Evolutionary conservation across 495 filamentous ascomycete genomes (phyloP).

Genomic region (Clohesyomyces aquaticus): DNA sequence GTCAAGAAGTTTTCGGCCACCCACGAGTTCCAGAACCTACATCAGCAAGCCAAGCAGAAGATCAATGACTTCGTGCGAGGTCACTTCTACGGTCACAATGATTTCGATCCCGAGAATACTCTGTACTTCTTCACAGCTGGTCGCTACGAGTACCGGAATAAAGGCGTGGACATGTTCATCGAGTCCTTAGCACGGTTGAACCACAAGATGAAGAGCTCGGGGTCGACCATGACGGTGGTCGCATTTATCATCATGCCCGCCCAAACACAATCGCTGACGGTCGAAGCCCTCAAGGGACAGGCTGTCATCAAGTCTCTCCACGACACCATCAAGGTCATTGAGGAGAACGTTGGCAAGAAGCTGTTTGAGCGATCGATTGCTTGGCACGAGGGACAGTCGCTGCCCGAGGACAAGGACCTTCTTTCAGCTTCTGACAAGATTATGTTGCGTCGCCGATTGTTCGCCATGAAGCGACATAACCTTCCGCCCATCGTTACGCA

Average conservation of each 20-base stretch:
- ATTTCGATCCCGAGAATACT: constrained; percentile 94
- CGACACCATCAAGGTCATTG: constrained; percentile 88
- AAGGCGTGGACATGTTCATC: constrained; percentile 99
- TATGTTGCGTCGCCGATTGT: constrained; percentile 86
- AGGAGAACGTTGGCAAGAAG: constrained; percentile 85
- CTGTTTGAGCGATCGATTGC: constrained; percentile 90
- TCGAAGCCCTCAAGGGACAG: constrained; percentile 94
- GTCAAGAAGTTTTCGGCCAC: constrained; percentile 98
- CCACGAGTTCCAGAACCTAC: constrained; percentile 98
- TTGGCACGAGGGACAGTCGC: constrained; percentile 90
- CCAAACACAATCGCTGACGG: constrained; percentile 92
- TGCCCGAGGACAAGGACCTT: constrained; percentile 94
- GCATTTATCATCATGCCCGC: constrained; percentile 99
- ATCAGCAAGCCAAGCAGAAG: constrained; percentile 93
- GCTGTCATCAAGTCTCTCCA: constrained; percentile 94
- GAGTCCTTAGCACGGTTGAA: constrained; percentile 93
- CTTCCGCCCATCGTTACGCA: constrained; percentile 98
- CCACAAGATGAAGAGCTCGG: constrained; percentile 80
- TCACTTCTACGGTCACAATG: constrained; percentile 97
- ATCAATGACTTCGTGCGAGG: constrained; percentile 98
- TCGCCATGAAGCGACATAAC: constrained; percentile 89
- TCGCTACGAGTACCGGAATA: constrained; percentile 96
- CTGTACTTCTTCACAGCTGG: constrained; percentile 98
- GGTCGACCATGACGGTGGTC: constrained; percentile 94
- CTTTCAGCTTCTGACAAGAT: constrained; percentile 90